phyloP scores from a whole-genome alignment of 371 early-diverging fungal species.

The Mucor plumbeus region DNA sequence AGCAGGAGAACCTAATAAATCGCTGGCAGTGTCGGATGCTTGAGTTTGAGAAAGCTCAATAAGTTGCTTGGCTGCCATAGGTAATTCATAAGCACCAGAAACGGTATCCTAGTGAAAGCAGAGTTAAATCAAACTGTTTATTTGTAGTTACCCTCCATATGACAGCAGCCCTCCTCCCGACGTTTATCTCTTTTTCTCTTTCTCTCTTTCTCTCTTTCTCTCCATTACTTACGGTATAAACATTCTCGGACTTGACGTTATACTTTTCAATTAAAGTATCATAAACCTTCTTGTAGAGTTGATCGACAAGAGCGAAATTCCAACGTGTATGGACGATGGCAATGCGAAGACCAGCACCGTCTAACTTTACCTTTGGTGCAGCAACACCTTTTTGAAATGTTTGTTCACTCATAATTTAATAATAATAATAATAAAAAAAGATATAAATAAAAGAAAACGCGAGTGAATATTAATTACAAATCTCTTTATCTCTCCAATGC shows the following conservation, averaged over 20 bases:
- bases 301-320: constrained; percentile 85
- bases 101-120: constrained; percentile 64
- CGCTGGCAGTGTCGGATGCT: constrained; percentile 59
- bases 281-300: constrained; percentile 77
- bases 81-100: constrained; percentile 94
- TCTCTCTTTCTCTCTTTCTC: not conserved
- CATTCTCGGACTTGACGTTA: constrained; percentile 75
- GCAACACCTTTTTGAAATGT: constrained; percentile 78
- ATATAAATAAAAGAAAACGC: constrained; percentile 19
- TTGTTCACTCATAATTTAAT: constrained; percentile 36
- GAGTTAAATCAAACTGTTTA: not conserved
- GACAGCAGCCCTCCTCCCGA: not conserved
- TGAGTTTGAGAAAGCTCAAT: constrained; percentile 69
- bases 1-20: constrained; percentile 58
- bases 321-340: constrained; percentile 94
- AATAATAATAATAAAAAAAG: constrained; percentile 12
- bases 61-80: constrained; percentile 85
- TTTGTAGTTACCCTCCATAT: not conserved
- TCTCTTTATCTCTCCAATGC: no score
- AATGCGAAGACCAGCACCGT: constrained; percentile 76
- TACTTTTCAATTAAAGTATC: constrained; percentile 67
- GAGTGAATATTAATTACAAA: not conserved
- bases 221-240: constrained; percentile 58
- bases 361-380: constrained; percentile 55
- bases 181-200: not conserved